phyloP scores from a whole-genome alignment of 805 yeast species.

The Limtongia smithiae region DNA sequence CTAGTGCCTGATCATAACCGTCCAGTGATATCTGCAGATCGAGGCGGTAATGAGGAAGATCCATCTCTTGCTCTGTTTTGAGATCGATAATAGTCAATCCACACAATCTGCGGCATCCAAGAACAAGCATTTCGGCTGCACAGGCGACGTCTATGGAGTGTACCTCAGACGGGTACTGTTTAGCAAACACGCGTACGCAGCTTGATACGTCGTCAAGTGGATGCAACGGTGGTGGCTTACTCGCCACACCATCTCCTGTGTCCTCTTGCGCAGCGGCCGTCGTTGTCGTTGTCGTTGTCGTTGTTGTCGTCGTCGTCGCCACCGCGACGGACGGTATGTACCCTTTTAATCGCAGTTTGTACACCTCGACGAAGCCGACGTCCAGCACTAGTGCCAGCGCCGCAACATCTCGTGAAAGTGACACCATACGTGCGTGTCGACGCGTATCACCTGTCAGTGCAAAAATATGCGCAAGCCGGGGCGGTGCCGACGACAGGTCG shows the following conservation, averaged over 20 bases:
- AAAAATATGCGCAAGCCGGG: conserved; percentile 4
- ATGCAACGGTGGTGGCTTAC: too few species aligned
- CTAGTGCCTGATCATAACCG: conserved; percentile 19
- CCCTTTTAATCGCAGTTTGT: conserved; percentile 10
- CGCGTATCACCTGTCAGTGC: conserved; percentile 4
- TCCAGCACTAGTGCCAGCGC: conserved; percentile 21
- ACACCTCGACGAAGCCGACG: conserved; percentile 26
- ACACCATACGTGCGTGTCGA: conserved; percentile 14
- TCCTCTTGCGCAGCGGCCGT: not conserved
- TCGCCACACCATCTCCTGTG: not conserved
- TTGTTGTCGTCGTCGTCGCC: not conserved
- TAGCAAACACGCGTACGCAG: conserved; percentile 13
- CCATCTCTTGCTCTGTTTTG: conserved; percentile 21
- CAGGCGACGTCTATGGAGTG: conserved; percentile 25
- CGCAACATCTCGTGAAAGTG: conserved; percentile 14
- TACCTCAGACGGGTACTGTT: conserved; percentile 29
- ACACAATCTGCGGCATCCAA: conserved; percentile 29
- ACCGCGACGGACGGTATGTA: not conserved
- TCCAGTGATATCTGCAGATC: conserved; percentile 18
- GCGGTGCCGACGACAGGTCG: not conserved
- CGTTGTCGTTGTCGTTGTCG: not conserved
- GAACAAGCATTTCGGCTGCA: conserved; percentile 23
- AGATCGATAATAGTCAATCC: conserved; percentile 27
- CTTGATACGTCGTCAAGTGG: not conserved
- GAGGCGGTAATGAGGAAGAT: conserved; percentile 31